phyloP scores from a whole-genome alignment of 805 yeast species.

The Nakazawaea ernobii region DNA sequence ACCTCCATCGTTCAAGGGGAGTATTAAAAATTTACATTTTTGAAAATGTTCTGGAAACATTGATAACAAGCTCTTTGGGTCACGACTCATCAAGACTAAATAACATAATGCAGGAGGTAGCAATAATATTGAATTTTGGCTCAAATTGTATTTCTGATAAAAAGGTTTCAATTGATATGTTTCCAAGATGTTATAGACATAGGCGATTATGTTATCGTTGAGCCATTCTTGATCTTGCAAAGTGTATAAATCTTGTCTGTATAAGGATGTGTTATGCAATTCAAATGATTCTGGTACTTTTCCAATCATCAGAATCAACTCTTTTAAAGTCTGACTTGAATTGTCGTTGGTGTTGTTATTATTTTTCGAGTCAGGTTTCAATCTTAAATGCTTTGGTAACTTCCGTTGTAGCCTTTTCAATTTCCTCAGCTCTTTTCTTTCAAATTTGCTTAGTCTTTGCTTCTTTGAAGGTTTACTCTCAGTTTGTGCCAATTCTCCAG shows the following conservation, averaged over 20 bases:
- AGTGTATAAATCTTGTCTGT: conserved; percentile 51
- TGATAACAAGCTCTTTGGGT: conserved; percentile 12
- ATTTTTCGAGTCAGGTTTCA: no score
- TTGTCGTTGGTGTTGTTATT: no score
- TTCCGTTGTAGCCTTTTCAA: conserved; percentile 16
- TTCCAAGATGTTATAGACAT: conserved; percentile 43
- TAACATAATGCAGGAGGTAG: conserved; percentile 62
- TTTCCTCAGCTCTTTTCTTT: conserved; percentile 20
- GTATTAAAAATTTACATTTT: conserved; percentile 39
- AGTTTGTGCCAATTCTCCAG: no score
- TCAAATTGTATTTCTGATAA: conserved; percentile 21
- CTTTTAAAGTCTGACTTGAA: background rate
- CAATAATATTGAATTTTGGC: conserved; percentile 27
- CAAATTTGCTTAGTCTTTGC: conserved; percentile 17
- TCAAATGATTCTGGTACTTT: conserved; percentile 32
- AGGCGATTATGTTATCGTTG: conserved; percentile 62
- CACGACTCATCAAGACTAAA: conserved; percentile 32
- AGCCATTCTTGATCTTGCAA: conserved; percentile 67
- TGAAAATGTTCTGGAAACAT: conserved; percentile 25
- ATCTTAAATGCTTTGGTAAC: background rate
- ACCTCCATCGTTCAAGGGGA: conserved; percentile 71
- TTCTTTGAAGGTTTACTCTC: background rate
- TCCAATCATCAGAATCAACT: conserved; percentile 12
- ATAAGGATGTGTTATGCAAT: conserved; percentile 52
- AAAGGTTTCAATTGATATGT: conserved; percentile 14